These are phyloP conservation scores for Penicillium sp. DNA, from an alignment of 2,329 filamentous ascomycete genomes.

Conservation along the genomic window DNA sequence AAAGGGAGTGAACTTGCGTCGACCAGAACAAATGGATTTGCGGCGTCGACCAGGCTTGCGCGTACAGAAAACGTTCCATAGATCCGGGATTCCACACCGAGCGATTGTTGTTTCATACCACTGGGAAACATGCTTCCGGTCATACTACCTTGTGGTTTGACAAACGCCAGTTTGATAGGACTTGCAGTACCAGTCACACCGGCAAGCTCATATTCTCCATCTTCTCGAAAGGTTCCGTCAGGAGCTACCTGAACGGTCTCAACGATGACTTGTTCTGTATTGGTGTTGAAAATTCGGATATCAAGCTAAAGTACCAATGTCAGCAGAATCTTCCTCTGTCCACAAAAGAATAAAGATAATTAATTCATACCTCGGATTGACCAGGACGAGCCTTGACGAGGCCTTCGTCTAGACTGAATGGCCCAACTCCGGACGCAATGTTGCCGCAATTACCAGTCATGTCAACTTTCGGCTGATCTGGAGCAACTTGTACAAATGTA, in stretches of 20 bases:
- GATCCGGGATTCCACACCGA: slow-evolving; percentile 43
- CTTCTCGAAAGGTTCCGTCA: slow-evolving; percentile 45
- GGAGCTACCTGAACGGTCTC: slow-evolving; percentile 57
- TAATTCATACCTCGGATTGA: slow-evolving; percentile 26
- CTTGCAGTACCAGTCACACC: slow-evolving; percentile 62
- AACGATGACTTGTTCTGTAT: slow-evolving; percentile 64
- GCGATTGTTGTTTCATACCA: slow-evolving; percentile 39
- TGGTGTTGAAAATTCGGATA: slow-evolving; percentile 68
- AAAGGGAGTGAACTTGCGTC: slow-evolving; percentile 54
- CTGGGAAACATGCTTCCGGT: slow-evolving; percentile 64
- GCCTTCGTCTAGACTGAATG: slow-evolving; percentile 61
- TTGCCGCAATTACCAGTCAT: slow-evolving; percentile 72
- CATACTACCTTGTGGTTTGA: slow-evolving; percentile 63
- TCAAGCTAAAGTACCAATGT: slow-evolving; percentile 42
- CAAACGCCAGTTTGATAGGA: slow-evolving; percentile 60
- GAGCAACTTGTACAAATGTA: slow-evolving; percentile 69
- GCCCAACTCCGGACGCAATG: slow-evolving; percentile 67
- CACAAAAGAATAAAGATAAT: not conserved
- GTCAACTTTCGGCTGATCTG: slow-evolving; percentile 62
- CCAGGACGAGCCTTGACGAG: slow-evolving; percentile 42
- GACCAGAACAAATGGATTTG: slow-evolving; percentile 66
- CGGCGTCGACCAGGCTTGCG: slow-evolving; percentile 63
- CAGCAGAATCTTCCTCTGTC: not conserved
- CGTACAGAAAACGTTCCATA: slow-evolving; percentile 44
- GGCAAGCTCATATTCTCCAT: slow-evolving; percentile 62